Evolutionary conservation across 2,329 filamentous ascomycete genomes (phyloP).

Genomic region (Atkinsonella texensis): DNA sequence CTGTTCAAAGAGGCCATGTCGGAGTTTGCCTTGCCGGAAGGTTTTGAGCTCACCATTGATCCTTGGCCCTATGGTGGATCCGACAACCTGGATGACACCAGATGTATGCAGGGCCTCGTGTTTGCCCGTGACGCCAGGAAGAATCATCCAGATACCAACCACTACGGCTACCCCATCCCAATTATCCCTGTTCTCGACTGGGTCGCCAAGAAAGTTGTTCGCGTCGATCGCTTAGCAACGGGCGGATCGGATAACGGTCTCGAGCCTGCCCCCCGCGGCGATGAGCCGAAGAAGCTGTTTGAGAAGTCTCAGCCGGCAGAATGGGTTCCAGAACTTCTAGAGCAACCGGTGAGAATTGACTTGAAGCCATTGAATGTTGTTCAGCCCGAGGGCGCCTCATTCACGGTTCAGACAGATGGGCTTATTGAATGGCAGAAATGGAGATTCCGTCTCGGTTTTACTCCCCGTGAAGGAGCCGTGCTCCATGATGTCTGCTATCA

Average conservation of each 20-base stretch:
- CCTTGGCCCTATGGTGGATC: constrained; percentile 54
- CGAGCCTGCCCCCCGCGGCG: constrained; percentile 19
- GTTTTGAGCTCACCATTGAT: constrained; percentile 34
- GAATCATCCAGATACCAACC: constrained; percentile 43
- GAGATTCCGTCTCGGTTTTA: constrained; percentile 58
- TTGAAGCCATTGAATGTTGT: constrained; percentile 61
- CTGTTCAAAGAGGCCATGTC: constrained; percentile 34
- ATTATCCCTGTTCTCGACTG: constrained; percentile 48
- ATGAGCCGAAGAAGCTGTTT: constrained; percentile 33
- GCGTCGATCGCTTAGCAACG: constrained; percentile 44
- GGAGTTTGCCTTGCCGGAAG: constrained; percentile 33
- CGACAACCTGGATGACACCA: constrained; percentile 26
- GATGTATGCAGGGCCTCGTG: constrained; percentile 38
- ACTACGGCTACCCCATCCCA: constrained; percentile 50
- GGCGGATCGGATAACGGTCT: constrained; percentile 35
- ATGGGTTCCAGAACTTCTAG: constrained; percentile 39
- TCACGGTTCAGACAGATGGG: constrained; percentile 39
- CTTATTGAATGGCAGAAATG: constrained; percentile 54
- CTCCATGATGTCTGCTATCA: constrained; percentile 60
- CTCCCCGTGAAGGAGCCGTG: constrained; percentile 56
- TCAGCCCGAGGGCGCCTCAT: constrained; percentile 58
- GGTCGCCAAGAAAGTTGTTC: constrained; percentile 39
- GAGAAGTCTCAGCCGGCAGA: constrained; percentile 28
- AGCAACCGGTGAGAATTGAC: constrained; percentile 33
- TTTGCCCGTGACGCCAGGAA: constrained; percentile 31